Percentiles rank a stretch among this genome's conserved stretches.
These are phyloP conservation scores for Hypoxylon rickii DNA, from an alignment of 495 filamentous ascomycete species.

Conservation along the genomic window DNA sequence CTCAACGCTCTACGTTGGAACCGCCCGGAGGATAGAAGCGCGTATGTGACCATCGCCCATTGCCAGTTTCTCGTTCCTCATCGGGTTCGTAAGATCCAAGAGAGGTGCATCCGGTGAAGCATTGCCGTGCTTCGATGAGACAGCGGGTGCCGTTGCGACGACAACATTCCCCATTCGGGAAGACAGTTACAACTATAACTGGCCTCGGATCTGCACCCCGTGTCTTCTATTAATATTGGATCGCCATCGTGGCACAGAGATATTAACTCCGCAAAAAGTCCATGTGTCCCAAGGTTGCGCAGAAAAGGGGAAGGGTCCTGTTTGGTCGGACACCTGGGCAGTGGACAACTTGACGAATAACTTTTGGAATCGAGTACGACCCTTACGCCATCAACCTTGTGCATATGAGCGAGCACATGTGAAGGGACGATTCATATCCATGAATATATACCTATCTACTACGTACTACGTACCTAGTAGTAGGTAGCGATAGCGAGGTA, in stretches of 20 bases:
- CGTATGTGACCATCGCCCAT: slow-evolving; percentile 2
- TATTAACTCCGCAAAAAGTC: slow-evolving; percentile 10
- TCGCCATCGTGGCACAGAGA: slow-evolving; percentile 5
- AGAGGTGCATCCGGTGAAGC: not conserved
- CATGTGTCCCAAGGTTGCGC: slow-evolving; percentile 8
- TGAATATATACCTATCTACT: too few relatives aligned
- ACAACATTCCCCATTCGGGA: not conserved
- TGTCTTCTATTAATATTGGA: slow-evolving; percentile 5
- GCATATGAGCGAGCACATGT: not conserved
- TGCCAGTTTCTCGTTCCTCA: too few relatives aligned
- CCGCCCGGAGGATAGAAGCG: slow-evolving; percentile 1
- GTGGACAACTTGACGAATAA: too few relatives aligned
- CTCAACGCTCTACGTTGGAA: not conserved
- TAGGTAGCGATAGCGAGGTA: too few relatives aligned
- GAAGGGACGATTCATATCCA: not conserved
- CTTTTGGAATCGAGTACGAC: too few relatives aligned
- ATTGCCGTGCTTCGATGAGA: not conserved
- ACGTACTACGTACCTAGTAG: too few relatives aligned
- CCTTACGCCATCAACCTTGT: slow-evolving; percentile 1
- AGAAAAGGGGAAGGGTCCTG: too few relatives aligned
- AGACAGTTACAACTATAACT: not conserved
- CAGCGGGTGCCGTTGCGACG: not conserved
- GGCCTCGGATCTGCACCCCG: not conserved
- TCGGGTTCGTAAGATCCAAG: too few relatives aligned
- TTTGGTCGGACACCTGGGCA: too few relatives aligned